Evolutionary conservation across 176 grass and related monocot species (phyloP), one percentile per base, ranked within the genome.

Genomic region (Raddia distichophylla): DNA sequence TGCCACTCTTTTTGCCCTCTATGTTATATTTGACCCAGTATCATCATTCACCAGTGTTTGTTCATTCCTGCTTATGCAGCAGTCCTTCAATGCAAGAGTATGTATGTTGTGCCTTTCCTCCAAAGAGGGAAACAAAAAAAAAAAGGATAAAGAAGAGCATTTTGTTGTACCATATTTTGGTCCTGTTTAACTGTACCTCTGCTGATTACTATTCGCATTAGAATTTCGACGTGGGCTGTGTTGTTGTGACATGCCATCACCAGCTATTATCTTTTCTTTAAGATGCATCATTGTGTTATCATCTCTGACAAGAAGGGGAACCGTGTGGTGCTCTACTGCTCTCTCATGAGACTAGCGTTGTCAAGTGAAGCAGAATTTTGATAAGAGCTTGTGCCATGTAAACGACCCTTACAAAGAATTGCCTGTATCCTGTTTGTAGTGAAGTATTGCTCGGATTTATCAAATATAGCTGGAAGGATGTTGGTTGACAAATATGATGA

Each of bases 281-380:
- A 2, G 16, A 49, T 48, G 64, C 40, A 34, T 59, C 6, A 54
- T 45, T 70, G 22, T 50, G 22, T 50, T 61, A 60, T 45, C 45
- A 19, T 5, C 15, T 73, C 44, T 43, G 62, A 19, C 18, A 59
- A 34, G 61, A 60, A 37, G 70, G 19, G 63, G 62, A 81, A 46
- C 17, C 77, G 70, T 72, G 82, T 52, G 48, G 76, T 76, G 58
- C 56, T n/a, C n/a, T n/a, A n/a, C n/a, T n/a, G n/a, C n/a, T 85
- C 51, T 81, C 13, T 52, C 27, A n/a, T 16, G 37, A 40, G 37
- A 40, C 37, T 40, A 17, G 42, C 59, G 18, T 54, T 74, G 8
- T n/a, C 27, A 51, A 8, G 37, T 12, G 18, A 80, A 27, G 34
- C 32, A 77, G 5, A 69, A 69, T 32, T 55, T 2, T 33, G 11